Conservation (phyloP, 148 eudicot species). For the Hydrangea macrophylla region DNA sequence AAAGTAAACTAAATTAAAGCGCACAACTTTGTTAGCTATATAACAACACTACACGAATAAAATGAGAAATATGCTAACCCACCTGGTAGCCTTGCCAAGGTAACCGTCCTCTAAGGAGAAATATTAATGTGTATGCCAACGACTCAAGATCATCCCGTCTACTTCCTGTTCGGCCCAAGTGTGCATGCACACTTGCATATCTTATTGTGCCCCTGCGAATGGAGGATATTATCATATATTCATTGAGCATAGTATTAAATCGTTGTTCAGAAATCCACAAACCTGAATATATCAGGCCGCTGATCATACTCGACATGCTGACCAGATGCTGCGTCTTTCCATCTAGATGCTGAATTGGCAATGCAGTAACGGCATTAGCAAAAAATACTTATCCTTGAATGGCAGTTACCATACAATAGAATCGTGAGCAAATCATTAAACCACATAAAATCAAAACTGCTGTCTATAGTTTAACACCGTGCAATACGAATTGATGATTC, state of each 20-base stretch:
- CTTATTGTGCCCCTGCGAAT: conserved; percentile 83
- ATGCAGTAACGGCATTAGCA: conserved; percentile 17
- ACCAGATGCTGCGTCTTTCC: conserved; percentile 87
- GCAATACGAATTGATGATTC: neutral
- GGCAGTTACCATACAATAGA: neutral
- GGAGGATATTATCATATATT: conserved; percentile 6
- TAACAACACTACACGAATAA: neutral
- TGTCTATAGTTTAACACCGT: neutral
- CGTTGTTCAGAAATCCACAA: conserved; percentile 18
- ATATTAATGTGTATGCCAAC: conserved; percentile 72
- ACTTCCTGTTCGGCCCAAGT: conserved; percentile 91
- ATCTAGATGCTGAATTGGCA: conserved; percentile 68
- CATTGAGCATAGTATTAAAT: neutral
- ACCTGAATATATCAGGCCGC: conserved; percentile 98
- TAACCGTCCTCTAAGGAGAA: conserved; percentile 68
- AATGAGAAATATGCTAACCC: conserved; percentile 17
- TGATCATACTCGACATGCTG: conserved; percentile 92
- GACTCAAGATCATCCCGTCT: conserved; percentile 89
- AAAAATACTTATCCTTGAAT: neutral
- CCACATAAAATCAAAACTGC: neutral
- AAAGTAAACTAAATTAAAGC: conserved; percentile 11
- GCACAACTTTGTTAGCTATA: neutral
- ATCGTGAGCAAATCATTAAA: neutral
- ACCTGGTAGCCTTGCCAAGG: conserved; percentile 97
- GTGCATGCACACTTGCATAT: conserved; percentile 98